Evolutionary conservation across 257 asterid species (phyloP).

Genomic region (Forsythia suspensa): DNA sequence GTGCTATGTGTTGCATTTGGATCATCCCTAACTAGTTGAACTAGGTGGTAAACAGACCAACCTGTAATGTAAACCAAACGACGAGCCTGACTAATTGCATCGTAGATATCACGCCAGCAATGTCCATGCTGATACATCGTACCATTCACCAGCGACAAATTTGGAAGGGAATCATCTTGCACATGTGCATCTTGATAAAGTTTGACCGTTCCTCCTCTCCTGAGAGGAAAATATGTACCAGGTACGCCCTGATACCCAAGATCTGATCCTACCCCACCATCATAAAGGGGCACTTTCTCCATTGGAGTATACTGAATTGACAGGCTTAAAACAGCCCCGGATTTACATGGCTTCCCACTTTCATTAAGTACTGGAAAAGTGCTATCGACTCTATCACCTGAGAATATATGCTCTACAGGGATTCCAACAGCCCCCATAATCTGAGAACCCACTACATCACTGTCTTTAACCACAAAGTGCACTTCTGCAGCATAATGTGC

Average conservation of each 20-base stretch:
- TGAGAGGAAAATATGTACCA: conserved; percentile 74
- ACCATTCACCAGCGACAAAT: conserved; percentile 47
- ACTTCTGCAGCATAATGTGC: conserved; percentile 86
- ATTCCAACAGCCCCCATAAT: conserved; percentile 81
- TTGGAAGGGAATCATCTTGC: conserved; percentile 34
- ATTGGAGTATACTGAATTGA: conserved; percentile 53
- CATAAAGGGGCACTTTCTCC: conserved; percentile 55
- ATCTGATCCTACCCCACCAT: conserved; percentile 76
- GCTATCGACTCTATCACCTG: conserved; percentile 51
- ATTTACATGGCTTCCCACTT: conserved; percentile 61
- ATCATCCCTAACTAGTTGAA: conserved; percentile 72
- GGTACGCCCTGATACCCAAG: conserved; percentile 60
- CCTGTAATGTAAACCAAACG: conserved; percentile 80
- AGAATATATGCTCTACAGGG: conserved; percentile 57
- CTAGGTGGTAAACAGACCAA: conserved; percentile 86
- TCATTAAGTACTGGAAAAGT: conserved; percentile 60
- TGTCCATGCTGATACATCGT: conserved; percentile 43
- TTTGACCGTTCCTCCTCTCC: conserved; percentile 68
- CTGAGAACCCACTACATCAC: conserved; percentile 83
- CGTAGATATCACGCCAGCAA: conserved; percentile 82
- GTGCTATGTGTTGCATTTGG: conserved; percentile 31
- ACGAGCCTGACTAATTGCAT: conserved; percentile 69
- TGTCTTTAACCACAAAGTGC: conserved; percentile 84
- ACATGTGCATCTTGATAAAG: conserved; percentile 91
- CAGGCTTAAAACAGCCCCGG: conserved; percentile 56